phyloP scores from a whole-genome alignment of 495 filamentous ascomycete species.

The Chaetomidium leptoderma region DNA sequence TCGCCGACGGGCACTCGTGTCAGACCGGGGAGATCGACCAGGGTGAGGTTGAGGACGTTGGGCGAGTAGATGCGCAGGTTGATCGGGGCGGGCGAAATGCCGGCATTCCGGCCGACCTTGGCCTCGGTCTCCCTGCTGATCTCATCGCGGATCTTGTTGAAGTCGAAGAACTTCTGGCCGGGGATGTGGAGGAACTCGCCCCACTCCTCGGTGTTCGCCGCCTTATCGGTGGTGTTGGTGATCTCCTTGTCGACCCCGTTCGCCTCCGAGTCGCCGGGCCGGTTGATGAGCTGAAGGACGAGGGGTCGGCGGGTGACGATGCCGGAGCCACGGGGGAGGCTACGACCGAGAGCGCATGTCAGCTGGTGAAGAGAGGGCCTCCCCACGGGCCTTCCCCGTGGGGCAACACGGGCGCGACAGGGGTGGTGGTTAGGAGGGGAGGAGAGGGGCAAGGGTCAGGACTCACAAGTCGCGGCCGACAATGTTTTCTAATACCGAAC shows the following conservation, averaged over 20 bases:
- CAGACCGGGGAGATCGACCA: constrained; percentile 95
- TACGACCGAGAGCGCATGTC: constrained; percentile 35
- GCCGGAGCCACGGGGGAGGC: constrained; percentile 93
- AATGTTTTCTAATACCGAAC: constrained; percentile 99
- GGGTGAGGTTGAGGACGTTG: constrained; percentile 93
- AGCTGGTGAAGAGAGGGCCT: constrained; percentile 1
- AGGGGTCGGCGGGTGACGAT: constrained; percentile 96
- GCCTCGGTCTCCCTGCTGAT: constrained; percentile 94
- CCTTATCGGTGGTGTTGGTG: constrained; percentile 61
- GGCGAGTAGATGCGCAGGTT: constrained; percentile 97
- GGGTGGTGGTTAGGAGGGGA: constrained; percentile 7
- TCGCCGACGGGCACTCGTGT: constrained; percentile 98
- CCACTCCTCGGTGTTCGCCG: constrained; percentile 92
- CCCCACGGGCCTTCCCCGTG: too few relatives aligned
- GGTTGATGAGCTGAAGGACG: constrained; percentile 97
- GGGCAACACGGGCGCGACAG: constrained; percentile 10
- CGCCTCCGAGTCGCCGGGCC: constrained; percentile 51
- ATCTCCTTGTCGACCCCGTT: constrained; percentile 78
- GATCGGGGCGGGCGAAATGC: constrained; percentile 93
- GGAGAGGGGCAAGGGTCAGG: constrained; percentile 14
- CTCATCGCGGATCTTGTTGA: constrained; percentile 98
- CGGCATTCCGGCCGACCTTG: constrained; percentile 94
- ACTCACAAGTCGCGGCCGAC: constrained; percentile 94
- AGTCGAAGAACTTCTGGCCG: constrained; percentile 97
- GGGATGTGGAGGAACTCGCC: constrained; percentile 98